Base-by-base conservation (phyloP, 345 rosid genomes). In the Brassica nigra region DNA sequence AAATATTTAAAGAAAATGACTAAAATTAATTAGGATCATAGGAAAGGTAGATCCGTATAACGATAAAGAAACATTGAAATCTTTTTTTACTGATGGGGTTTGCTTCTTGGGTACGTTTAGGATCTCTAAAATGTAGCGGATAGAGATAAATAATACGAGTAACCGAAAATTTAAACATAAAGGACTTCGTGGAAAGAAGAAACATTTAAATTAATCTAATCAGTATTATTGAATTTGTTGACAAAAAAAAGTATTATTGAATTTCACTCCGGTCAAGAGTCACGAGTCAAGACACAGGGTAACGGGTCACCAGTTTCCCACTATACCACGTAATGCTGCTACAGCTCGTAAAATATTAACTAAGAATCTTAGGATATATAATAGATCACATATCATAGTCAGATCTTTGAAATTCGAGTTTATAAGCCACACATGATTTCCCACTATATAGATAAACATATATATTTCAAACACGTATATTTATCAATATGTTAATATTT, bases 41-140 rank as follows among this genome's bases (percentile, higher is more conserved):
- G 18, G 70, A 74, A 74, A 62, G 65, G 36, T 70, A 37, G 83
- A 80, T 80, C 69, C 79, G 71, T 80, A 74, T 80, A 74, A 74
- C 49, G 59, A 68, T 49, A 68, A 74, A 80, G 52, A 68, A 4
- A 27, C 10, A 36, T 54, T 27, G 0, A 6, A 47, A 47, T 47
- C 18, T 30, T 67, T 15, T 52, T 74, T 80, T 83, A 84, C 76
- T 44, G 16, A 69, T 68, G 29, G 59, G 44, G 12, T 39, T 82
- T 86, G 83, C 90, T 87, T 86, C 78, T 72, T 29, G 62, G 77
- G 84, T 85, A 85, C 94, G 86, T 83, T 23, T 81, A 76, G 89
- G 83, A 86, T 82, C 85, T 78, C 61, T 66, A 71, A 78, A 76
- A 73, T 44, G 34, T 39, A 39, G 47, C 47, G 47, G 47, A 39